Conservation (phyloP, 768 basidiomycete genomes). For the Myochromella boudieri region DNA sequence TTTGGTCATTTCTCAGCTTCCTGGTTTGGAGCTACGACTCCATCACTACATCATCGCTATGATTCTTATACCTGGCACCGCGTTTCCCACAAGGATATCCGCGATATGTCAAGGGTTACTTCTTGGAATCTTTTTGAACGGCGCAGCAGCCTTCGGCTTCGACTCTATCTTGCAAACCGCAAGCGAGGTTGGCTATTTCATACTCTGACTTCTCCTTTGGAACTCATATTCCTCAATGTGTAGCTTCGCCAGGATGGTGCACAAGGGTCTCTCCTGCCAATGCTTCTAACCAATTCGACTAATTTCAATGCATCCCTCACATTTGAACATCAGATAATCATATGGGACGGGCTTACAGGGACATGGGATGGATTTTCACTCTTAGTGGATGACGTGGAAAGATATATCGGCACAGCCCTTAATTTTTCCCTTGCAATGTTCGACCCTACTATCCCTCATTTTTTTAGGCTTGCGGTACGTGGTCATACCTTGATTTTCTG, state of each 20-base stretch:
- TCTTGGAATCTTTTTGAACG: slow-evolving; percentile 81
- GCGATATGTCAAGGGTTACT: slow-evolving; percentile 82
- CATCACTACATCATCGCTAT: slow-evolving; percentile 86
- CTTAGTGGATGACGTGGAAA: slow-evolving; percentile 84
- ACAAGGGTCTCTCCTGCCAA: slow-evolving; percentile 66
- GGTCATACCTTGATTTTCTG: slow-evolving; percentile 1
- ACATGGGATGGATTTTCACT: slow-evolving; percentile 79
- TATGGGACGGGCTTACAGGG: slow-evolving; percentile 51
- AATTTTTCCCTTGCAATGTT: slow-evolving; percentile 72
- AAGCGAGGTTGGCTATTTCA: slow-evolving; percentile 49
- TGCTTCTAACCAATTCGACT: slow-evolving; percentile 74
- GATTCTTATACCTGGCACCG: slow-evolving; percentile 72
- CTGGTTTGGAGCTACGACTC: slow-evolving; percentile 65
- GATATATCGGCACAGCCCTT: slow-evolving; percentile 67
- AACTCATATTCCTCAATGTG: slow-evolving; percentile 9
- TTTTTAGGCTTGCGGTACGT: slow-evolving; percentile 79
- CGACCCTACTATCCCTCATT: slow-evolving; percentile 62
- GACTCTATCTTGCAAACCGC: slow-evolving; percentile 78
- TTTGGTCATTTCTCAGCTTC: slow-evolving; percentile 66
- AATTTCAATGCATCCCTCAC: slow-evolving; percentile 59
- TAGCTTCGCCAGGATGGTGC: slow-evolving; percentile 76
- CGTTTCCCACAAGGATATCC: slow-evolving; percentile 77
- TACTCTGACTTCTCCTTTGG: slow-evolving; percentile 1
- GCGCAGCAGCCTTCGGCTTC: slow-evolving; percentile 76
- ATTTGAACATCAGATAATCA: slow-evolving; percentile 52